Conservation (phyloP, 1,284 basidiomycete genomes). For the Puccinia horiana region DNA sequence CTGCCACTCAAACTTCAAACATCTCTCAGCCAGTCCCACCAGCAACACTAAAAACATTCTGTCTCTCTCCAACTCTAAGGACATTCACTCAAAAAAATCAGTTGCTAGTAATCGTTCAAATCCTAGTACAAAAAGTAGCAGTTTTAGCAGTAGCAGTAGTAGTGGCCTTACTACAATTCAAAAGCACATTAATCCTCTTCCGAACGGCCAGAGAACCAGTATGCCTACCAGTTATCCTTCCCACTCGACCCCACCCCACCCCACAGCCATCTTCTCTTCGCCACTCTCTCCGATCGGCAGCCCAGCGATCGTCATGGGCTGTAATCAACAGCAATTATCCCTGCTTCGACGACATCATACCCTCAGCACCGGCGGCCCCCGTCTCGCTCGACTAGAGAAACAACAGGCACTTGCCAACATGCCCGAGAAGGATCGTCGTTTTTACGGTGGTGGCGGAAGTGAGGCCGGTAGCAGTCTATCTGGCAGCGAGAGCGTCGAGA, state of each 20-base stretch:
- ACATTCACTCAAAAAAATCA: background rate
- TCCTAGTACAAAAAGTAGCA: background rate
- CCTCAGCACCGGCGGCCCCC: slow-evolving; percentile 6
- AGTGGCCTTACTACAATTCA: background rate
- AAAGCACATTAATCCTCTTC: background rate
- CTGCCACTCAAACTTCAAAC: background rate
- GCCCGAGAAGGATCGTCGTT: slow-evolving; percentile 30
- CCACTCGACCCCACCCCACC: background rate
- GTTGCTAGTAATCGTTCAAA: background rate
- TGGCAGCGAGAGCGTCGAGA: slow-evolving; percentile 13
- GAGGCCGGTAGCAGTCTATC: slow-evolving; percentile 22
- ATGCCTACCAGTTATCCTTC: slow-evolving; percentile 1
- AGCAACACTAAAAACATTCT: background rate
- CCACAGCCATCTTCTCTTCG: background rate
- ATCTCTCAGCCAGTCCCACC: background rate
- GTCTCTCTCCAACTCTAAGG: background rate
- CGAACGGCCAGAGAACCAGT: slow-evolving; percentile 1
- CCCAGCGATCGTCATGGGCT: background rate
- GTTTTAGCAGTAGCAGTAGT: background rate
- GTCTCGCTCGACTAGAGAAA: slow-evolving; percentile 29
- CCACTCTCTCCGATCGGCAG: background rate
- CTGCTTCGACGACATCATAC: slow-evolving; percentile 28
- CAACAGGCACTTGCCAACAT: slow-evolving; percentile 28
- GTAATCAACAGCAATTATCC: slow-evolving; percentile 12
- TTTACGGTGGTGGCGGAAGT: slow-evolving; percentile 10